phyloP scores from a whole-genome alignment of 2,329 filamentous ascomycete genomes.

The Decorospora gaudefroyi region DNA sequence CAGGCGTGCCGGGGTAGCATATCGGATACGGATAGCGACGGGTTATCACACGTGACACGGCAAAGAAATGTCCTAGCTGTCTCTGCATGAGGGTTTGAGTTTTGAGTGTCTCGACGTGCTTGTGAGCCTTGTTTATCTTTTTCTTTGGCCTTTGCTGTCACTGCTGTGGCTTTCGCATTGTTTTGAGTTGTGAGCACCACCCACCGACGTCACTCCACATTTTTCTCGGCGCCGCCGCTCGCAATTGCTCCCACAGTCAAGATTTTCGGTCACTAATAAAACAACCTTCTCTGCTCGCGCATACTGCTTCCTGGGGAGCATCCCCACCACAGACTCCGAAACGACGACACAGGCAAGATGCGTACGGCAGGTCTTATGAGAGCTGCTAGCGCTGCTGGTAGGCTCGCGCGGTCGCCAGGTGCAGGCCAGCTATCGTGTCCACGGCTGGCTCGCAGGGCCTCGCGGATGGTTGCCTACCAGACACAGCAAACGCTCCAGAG shows the following conservation, averaged over 20 bases:
- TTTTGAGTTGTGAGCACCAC: too few relatives aligned
- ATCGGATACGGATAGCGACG: constrained; percentile 25
- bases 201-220: too few relatives aligned
- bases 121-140: constrained; percentile 9
- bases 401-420: constrained; percentile 30
- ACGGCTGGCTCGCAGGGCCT: constrained; percentile 22
- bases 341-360: constrained; percentile 28
- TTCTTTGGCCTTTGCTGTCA: not conserved
- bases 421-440: constrained; percentile 29
- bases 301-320: not conserved
- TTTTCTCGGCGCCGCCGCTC: too few relatives aligned
- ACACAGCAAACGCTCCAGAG: constrained; percentile 23
- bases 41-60: too few relatives aligned
- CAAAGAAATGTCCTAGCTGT: too few relatives aligned
- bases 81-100: not conserved
- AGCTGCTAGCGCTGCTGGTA: constrained; percentile 38
- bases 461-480: constrained; percentile 23
- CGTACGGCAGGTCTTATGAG: constrained; percentile 40
- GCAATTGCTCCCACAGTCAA: constrained; percentile 2
- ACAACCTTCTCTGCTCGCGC: not conserved
- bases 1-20: constrained; percentile 17
- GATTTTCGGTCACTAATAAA: not conserved
- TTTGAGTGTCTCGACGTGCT: constrained; percentile 3
- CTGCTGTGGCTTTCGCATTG: too few relatives aligned
- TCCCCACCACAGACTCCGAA: constrained; percentile 5